These are phyloP conservation scores for Apiotrichum sp. DNA, from an alignment of 1,284 basidiomycete species.

Conservation along the genomic window DNA sequence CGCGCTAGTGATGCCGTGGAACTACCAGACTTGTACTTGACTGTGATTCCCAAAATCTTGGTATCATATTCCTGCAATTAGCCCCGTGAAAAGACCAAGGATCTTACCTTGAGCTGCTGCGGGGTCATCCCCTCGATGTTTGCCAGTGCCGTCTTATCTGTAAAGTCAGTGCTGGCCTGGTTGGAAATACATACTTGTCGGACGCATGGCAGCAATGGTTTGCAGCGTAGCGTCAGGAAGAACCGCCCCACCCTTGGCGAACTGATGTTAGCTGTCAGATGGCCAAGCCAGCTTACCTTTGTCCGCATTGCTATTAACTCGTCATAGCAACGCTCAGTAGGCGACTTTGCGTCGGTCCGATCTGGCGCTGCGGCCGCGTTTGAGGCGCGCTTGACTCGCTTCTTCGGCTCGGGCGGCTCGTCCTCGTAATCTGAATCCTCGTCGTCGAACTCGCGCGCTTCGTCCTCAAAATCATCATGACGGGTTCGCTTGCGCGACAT, in stretches of 20 bases:
- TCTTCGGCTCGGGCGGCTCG: not conserved
- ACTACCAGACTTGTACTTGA: too few relatives aligned
- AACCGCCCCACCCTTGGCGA: slow-evolving; percentile 16
- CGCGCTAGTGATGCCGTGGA: too few relatives aligned
- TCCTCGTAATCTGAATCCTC: slow-evolving; percentile 47
- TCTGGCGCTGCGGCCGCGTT: not conserved
- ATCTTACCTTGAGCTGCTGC: slow-evolving; percentile 10
- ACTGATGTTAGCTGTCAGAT: not conserved
- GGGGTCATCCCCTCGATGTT: slow-evolving; percentile 29
- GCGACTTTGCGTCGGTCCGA: not conserved
- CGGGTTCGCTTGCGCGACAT: not conserved
- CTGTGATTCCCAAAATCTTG: slow-evolving; percentile 20
- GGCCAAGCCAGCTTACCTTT: slow-evolving; percentile 2
- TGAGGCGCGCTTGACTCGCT: not conserved
- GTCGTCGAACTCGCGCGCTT: slow-evolving; percentile 43
- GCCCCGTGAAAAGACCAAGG: not conserved
- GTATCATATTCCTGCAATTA: slow-evolving; percentile 13
- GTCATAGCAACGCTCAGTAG: slow-evolving; percentile 1
- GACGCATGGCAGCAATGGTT: slow-evolving; percentile 38
- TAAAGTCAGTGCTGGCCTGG: not conserved
- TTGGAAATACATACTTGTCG: slow-evolving; percentile 26
- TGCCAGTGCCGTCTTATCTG: slow-evolving; percentile 23
- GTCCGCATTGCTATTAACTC: slow-evolving; percentile 3
- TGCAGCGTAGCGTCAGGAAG: slow-evolving; percentile 32
- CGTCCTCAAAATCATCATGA: not conserved